A percentile compares a stretch with the other conserved stretches of the same genome.
phyloP scores from a whole-genome alignment of 257 asterid genomes.

The Petunia secreta region DNA sequence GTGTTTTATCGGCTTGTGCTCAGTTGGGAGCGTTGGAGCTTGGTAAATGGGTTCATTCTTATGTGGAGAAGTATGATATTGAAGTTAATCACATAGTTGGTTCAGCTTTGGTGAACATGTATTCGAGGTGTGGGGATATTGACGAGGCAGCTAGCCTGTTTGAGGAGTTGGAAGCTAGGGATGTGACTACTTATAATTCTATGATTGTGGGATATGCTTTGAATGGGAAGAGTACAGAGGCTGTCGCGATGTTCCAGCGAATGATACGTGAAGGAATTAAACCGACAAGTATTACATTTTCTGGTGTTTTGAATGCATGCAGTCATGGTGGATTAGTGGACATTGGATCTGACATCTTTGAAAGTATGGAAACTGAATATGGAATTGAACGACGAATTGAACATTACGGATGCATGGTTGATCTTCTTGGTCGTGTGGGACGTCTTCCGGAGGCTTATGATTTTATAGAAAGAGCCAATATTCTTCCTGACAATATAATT shows the following conservation, averaged over 20 bases:
- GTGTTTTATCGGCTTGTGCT: slow-evolving; percentile 61
- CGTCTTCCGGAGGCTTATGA: slow-evolving; percentile 52
- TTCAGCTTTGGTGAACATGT: slow-evolving; percentile 59
- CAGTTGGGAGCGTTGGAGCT: slow-evolving; percentile 57
- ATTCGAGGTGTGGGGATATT: slow-evolving; percentile 55
- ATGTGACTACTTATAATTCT: slow-evolving; percentile 51
- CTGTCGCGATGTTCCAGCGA: slow-evolving; percentile 42
- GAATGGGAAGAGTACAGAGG: slow-evolving; percentile 53
- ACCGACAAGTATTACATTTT: slow-evolving; percentile 51
- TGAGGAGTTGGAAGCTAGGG: slow-evolving; percentile 39
- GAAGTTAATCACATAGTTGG: slow-evolving; percentile 51
- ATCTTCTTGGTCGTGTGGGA: slow-evolving; percentile 64
- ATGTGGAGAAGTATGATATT: slow-evolving; percentile 36
- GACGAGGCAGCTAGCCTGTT: slow-evolving; percentile 51
- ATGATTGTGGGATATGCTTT: slow-evolving; percentile 54
- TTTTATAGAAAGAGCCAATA: slow-evolving; percentile 38
- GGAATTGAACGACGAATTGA: slow-evolving; percentile 47
- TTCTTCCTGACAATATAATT: slow-evolving; percentile 47
- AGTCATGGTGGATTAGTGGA: slow-evolving; percentile 59
- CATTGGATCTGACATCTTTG: slow-evolving; percentile 44
- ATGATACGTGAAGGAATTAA: slow-evolving; percentile 45
- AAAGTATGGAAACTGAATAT: slow-evolving; percentile 40
- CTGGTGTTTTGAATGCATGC: slow-evolving; percentile 57
- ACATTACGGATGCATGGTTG: slow-evolving; percentile 65
- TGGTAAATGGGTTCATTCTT: slow-evolving; percentile 63